A percentile compares a stretch with the other conserved stretches of the same genome.
Conservation (phyloP, 257 asterid genomes). For the Solanum lycopersicoides region DNA sequence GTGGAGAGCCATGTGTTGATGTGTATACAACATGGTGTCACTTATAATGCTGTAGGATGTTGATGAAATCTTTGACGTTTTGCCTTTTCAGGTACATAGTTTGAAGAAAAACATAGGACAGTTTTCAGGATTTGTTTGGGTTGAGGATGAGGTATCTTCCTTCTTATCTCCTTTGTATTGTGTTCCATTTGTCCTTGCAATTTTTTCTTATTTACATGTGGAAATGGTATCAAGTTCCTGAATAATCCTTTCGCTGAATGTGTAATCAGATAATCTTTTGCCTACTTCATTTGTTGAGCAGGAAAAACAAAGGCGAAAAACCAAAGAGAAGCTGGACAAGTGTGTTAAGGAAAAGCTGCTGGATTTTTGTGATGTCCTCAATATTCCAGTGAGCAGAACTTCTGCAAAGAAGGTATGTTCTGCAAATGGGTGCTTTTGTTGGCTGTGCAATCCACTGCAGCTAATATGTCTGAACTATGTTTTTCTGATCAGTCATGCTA, state of each 20-base stretch:
- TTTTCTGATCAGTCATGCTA: neutral
- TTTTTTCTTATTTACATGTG: neutral
- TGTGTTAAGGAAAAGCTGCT: constrained; percentile 76
- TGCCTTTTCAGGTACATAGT: constrained; percentile 34
- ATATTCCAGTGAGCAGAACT: constrained; percentile 47
- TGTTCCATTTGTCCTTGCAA: neutral
- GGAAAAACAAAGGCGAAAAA: constrained; percentile 67
- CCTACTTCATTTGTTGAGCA: constrained; percentile 14
- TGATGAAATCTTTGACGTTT: constrained; percentile 1
- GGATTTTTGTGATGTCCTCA: constrained; percentile 77
- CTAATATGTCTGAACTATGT: neutral
- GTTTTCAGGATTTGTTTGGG: constrained; percentile 72
- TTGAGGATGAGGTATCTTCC: constrained; percentile 47
- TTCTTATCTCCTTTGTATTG: neutral
- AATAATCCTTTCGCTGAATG: neutral
- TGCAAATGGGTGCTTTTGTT: neutral
- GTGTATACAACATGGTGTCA: neutral
- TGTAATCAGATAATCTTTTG: neutral
- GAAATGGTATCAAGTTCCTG: neutral
- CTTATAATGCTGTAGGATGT: neutral
- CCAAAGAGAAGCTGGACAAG: constrained; percentile 76
- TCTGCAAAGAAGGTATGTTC: constrained; percentile 53
- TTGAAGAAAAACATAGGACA: constrained; percentile 58
- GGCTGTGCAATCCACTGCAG: neutral
- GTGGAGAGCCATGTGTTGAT: neutral